Base-by-base conservation (phyloP, 1,284 basidiomycete genomes). In the Microbotryomycetes sp. region DNA sequence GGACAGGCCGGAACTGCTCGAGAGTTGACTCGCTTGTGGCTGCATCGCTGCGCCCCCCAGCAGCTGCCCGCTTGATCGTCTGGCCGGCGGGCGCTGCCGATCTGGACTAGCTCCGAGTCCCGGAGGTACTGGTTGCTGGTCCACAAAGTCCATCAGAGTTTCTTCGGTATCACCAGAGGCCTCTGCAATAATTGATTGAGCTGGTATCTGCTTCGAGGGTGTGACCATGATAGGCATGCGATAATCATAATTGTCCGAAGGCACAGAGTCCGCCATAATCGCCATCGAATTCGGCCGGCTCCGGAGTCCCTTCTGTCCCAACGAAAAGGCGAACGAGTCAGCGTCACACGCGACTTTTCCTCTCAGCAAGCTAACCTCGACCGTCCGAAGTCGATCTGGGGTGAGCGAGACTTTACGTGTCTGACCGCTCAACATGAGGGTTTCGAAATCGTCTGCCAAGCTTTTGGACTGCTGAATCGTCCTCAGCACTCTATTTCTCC, bases 381-480 rank as follows among this genome's bases (percentile, higher is more conserved):
- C 91, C 45, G 85, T 88, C 75, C 85, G 87, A 59, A 96, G 79
- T 56, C 91, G 81, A 77, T 93, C 88, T 59, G 93, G 93, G 28
- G 93, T 97, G 62, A 97, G 80, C 52, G 91, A 94, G 70, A 97
- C 86, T 75, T 92, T 94, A 86, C 93, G 88, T 9, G 91, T 94
- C 57, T 86, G 80, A 58, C 86, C 84, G 61, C 88, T 90, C 56
- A 84, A 83, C 82, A 96, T 85, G 73, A 94, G 79, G 73, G 89
- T 85, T 76, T 96, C 91, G 75, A 96, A 96, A 74, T 92, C 88
- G 63, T 81, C 79, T 69, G 80, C 84, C 46, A 56, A 57, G 49
- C 56, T 59, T 21, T 41, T 24, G 45, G 16, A 54, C 24, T 30
- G 24, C 47, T 30, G 35, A 59, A 41, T 62, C 54, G 52, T 60